Conservation (phyloP, 768 basidiomycete species). For the Auricularia sp. region DNA sequence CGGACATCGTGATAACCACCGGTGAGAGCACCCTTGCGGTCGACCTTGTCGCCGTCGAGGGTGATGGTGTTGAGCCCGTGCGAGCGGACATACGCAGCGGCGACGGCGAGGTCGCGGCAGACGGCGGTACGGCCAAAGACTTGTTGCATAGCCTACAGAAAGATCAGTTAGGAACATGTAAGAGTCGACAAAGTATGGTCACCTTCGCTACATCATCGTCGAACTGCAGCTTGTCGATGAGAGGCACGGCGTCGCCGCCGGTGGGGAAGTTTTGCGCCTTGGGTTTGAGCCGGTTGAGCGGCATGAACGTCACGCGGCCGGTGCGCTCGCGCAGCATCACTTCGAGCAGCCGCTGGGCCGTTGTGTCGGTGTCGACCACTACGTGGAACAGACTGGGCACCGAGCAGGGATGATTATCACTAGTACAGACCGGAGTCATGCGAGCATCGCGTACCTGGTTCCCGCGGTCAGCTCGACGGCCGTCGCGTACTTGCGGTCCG, state of each 20-base stretch:
- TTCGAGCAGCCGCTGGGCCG: constrained; percentile 83
- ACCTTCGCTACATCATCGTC: constrained; percentile 52
- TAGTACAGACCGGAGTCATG: not conserved
- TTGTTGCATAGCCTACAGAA: constrained; percentile 67
- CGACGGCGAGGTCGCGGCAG: constrained; percentile 84
- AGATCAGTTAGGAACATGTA: no score
- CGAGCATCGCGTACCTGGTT: constrained; percentile 55
- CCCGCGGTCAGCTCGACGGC: constrained; percentile 94
- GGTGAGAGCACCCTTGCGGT: constrained; percentile 89
- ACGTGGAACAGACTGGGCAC: constrained; percentile 80
- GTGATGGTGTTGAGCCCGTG: constrained; percentile 97
- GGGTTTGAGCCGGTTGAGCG: constrained; percentile 85
- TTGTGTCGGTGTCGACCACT: constrained; percentile 94
- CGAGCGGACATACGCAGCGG: constrained; percentile 88
- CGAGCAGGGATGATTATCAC: not conserved
- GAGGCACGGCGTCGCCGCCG: constrained; percentile 69
- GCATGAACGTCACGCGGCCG: constrained; percentile 97
- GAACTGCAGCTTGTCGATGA: constrained; percentile 74
- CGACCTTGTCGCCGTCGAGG: constrained; percentile 93
- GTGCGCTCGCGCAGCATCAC: constrained; percentile 89
- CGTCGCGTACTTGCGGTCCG: constrained; percentile 79
- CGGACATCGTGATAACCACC: constrained; percentile 94
- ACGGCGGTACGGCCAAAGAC: constrained; percentile 98
- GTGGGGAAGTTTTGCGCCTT: constrained; percentile 55
- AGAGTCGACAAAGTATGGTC: no score